phyloP scores from a whole-genome alignment of 2,329 filamentous ascomycete species.

The Byssoonygena ceratinophila region DNA sequence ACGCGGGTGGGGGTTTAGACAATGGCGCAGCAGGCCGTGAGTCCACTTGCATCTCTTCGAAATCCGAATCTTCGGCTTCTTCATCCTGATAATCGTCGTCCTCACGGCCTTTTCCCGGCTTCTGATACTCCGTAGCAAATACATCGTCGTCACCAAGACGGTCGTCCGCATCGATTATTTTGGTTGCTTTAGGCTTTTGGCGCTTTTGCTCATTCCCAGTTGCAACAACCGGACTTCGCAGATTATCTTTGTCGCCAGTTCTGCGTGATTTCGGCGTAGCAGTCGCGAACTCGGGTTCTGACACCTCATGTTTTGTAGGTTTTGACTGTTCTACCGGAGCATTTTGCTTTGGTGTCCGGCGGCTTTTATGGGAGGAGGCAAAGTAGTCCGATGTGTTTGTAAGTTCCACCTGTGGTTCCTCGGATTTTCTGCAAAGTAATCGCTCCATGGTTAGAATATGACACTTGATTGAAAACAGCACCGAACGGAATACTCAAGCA shows the following conservation, averaged over 20 bases:
- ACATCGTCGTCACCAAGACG: slow-evolving; percentile 70
- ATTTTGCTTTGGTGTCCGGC: slow-evolving; percentile 29
- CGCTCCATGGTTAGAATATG: slow-evolving; percentile 4
- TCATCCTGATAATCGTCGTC: slow-evolving; percentile 63
- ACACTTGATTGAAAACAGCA: not conserved
- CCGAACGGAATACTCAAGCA: slow-evolving; percentile 19
- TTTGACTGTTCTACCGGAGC: slow-evolving; percentile 18
- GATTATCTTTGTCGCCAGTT: slow-evolving; percentile 45
- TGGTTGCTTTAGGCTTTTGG: slow-evolving; percentile 21
- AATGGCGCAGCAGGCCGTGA: slow-evolving; percentile 46
- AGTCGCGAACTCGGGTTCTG: slow-evolving; percentile 21
- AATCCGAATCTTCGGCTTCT: slow-evolving; percentile 44
- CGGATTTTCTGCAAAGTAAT: slow-evolving; percentile 34
- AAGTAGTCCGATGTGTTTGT: slow-evolving; percentile 56
- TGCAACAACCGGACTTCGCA: slow-evolving; percentile 25
- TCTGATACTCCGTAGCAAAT: slow-evolving; percentile 61
- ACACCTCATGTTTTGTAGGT: slow-evolving; percentile 18
- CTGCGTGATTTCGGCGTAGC: slow-evolving; percentile 32
- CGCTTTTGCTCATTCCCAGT: slow-evolving; percentile 11
- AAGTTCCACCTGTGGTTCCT: slow-evolving; percentile 44
- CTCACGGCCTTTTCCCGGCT: slow-evolving; percentile 52
- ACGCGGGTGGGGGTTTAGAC: slow-evolving; percentile 39
- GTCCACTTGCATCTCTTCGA: slow-evolving; percentile 52
- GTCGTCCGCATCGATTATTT: slow-evolving; percentile 52
- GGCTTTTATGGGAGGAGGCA: slow-evolving; percentile 47